Evolutionary conservation across 176 grass and related monocot genomes (phyloP).

Genomic region (Hordeum vulgare): MorexV3_pseudomolecules_assembly NC_058524.1:198583612-198584111

Average conservation of each 20-base stretch:
- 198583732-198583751: background rate
- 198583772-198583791: background rate
- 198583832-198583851: conserved; percentile 52
- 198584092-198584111: background rate
- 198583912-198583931: background rate
- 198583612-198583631: background rate
- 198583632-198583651: conserved; percentile 40
- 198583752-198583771: background rate
- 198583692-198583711: conserved; percentile 19
- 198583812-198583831: conserved; percentile 28
- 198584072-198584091: background rate
- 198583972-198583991: background rate
- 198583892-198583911: background rate
- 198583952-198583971: background rate
- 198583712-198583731: conserved; percentile 40
- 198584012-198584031: background rate
- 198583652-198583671: conserved; percentile 57
- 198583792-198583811: conserved; percentile 29
- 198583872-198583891: conserved; percentile 78
- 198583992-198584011: conserved; percentile 2
- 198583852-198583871: conserved; percentile 64
- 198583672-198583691: conserved; percentile 43
- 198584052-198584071: background rate
- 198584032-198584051: background rate
- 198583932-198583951: background rate